Conservation (phyloP, 2,329 filamentous ascomycete species). For the Sporothrix dimorphospora region DNA sequence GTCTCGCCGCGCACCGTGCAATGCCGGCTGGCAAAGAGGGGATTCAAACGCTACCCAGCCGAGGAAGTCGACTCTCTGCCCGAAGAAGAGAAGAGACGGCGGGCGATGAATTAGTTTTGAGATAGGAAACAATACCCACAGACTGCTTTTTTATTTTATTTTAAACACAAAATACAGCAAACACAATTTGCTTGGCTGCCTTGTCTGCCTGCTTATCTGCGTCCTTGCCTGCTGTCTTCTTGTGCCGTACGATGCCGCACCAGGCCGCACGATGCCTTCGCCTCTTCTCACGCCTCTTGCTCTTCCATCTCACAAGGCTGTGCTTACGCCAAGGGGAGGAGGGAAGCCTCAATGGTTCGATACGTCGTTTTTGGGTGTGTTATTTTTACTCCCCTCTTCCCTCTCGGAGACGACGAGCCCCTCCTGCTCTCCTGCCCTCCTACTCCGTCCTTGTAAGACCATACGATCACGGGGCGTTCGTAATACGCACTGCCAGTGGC, state of each 20-base stretch:
- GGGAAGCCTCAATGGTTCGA: background rate
- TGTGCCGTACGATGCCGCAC: background rate
- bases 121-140: background rate
- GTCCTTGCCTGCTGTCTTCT: background rate
- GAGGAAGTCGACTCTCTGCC: background rate
- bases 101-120: background rate
- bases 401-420: too few relatives aligned
- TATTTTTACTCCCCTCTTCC: background rate
- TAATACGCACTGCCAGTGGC: too few relatives aligned
- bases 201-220: background rate
- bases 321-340: background rate
- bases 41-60: background rate
- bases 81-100: background rate
- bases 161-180: too few relatives aligned
- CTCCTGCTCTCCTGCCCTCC: background rate
- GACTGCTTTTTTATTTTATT: too few relatives aligned
- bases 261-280: background rate
- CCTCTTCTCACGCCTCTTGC: conserved; percentile 1
- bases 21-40: background rate
- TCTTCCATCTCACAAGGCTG: background rate
- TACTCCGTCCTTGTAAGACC: background rate
- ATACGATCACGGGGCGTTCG: too few relatives aligned
- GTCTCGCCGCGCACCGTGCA: background rate
- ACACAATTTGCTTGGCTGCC: background rate
- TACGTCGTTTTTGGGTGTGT: background rate